Evolutionary conservation across 202 grass and related monocot species (phyloP).

Genomic region (Digitaria exilis): DNA sequence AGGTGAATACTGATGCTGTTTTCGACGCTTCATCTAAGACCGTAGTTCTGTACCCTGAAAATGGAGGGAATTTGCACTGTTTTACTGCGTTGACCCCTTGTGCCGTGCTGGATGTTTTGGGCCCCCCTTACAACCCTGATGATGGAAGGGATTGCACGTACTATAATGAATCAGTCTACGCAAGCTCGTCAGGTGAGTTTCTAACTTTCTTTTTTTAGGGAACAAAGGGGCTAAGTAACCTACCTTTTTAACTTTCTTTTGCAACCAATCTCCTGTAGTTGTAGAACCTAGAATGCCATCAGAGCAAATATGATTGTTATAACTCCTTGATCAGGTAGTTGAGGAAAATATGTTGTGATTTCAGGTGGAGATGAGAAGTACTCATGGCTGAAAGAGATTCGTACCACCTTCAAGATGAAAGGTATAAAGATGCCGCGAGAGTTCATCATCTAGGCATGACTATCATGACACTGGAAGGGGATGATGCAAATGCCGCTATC

Average conservation of each 20-base stretch:
- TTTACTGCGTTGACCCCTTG: constrained; percentile 82
- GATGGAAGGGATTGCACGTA: constrained; percentile 70
- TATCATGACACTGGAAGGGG: not conserved
- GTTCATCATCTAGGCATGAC: constrained; percentile 21
- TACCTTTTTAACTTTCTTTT: not conserved
- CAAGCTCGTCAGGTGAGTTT: constrained; percentile 37
- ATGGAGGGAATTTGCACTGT: constrained; percentile 87
- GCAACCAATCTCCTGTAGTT: not conserved
- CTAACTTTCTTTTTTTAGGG: not conserved
- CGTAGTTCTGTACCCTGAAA: constrained; percentile 75
- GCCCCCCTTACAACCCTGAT: constrained; percentile 62
- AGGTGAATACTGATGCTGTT: constrained; percentile 67
- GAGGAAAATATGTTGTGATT: constrained; percentile 6
- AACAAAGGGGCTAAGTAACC: too few species aligned
- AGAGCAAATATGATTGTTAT: not conserved
- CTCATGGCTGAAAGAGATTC: constrained; percentile 60
- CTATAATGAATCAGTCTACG: constrained; percentile 58
- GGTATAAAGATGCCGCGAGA: constrained; percentile 34
- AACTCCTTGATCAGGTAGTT: not conserved
- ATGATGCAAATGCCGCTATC: constrained; percentile 6
- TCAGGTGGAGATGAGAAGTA: constrained; percentile 48
- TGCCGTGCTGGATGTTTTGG: constrained; percentile 87
- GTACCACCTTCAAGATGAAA: constrained; percentile 38
- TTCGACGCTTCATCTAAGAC: constrained; percentile 64
- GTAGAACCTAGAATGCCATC: not conserved